phyloP scores from a whole-genome alignment of 768 basidiomycete species.

The Zangia roseola region DNA sequence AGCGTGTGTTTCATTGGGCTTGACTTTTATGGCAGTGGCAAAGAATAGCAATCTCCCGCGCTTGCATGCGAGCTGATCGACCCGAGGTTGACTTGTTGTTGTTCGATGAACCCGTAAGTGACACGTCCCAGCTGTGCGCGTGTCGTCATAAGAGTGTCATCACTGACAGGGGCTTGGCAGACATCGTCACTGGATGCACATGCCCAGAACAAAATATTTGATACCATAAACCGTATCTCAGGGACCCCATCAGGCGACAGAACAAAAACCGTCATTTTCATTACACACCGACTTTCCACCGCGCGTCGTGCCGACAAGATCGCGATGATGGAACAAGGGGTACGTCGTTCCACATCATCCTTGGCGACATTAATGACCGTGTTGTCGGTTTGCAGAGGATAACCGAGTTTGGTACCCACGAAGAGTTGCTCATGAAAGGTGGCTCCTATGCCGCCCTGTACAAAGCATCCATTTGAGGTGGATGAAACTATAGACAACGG shows the following conservation, averaged over 20 bases:
- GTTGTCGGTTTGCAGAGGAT: slow-evolving; percentile 49
- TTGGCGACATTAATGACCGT: slow-evolving; percentile 21
- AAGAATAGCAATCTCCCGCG: slow-evolving; percentile 79
- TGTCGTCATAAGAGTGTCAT: background rate
- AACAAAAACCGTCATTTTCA: slow-evolving; percentile 75
- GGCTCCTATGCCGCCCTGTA: slow-evolving; percentile 72
- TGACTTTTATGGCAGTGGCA: slow-evolving; percentile 62
- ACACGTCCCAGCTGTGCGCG: background rate
- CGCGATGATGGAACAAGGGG: slow-evolving; percentile 81
- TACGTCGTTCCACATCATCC: slow-evolving; percentile 28
- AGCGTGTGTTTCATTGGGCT: slow-evolving; percentile 8
- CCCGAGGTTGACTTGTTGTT: slow-evolving; percentile 76
- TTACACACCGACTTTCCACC: slow-evolving; percentile 79
- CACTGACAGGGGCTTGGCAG: slow-evolving; percentile 35
- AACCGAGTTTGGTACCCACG: slow-evolving; percentile 73
- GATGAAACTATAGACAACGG: slow-evolving; percentile 7
- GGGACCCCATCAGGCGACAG: slow-evolving; percentile 52
- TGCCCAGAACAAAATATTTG: slow-evolving; percentile 77
- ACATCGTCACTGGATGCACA: slow-evolving; percentile 79
- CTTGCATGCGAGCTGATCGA: slow-evolving; percentile 79
- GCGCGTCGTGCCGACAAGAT: slow-evolving; percentile 84
- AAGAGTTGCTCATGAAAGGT: slow-evolving; percentile 56
- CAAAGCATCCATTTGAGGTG: slow-evolving; percentile 57
- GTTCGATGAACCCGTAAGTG: slow-evolving; percentile 80
- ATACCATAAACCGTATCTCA: slow-evolving; percentile 68